Conservation (phyloP, 2,329 filamentous ascomycete species). For the Huntiella moniliformis region DNA sequence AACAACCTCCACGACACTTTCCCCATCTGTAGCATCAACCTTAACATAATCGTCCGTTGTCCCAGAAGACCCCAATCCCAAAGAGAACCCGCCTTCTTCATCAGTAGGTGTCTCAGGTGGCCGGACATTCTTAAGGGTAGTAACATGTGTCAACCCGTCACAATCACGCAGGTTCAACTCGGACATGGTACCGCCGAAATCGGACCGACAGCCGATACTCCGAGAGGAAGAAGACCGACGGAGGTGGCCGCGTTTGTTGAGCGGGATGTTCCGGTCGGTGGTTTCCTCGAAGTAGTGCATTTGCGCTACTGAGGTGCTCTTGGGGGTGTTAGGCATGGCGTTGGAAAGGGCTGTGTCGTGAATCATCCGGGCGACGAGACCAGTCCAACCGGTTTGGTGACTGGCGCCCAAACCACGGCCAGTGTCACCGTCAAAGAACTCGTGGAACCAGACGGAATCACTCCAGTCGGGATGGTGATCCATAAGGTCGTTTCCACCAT, state of each 20-base stretch:
- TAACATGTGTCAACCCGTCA: background rate
- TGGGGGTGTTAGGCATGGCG: conserved; percentile 79
- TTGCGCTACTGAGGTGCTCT: conserved; percentile 66
- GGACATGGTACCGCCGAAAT: conserved; percentile 31
- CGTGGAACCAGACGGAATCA: conserved; percentile 85
- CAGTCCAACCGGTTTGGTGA: conserved; percentile 95
- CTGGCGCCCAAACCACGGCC: conserved; percentile 79
- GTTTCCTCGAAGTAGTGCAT: conserved; percentile 92
- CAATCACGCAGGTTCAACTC: background rate
- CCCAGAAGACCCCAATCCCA: background rate
- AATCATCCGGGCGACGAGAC: conserved; percentile 87
- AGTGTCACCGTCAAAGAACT: conserved; percentile 89
- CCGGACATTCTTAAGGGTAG: conserved; percentile 1
- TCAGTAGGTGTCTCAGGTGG: background rate
- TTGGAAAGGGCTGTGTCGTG: conserved; percentile 90
- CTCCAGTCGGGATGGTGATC: conserved; percentile 90
- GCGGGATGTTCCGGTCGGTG: conserved; percentile 31
- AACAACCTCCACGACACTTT: background rate
- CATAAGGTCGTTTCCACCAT: conserved; percentile 64
- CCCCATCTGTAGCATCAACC: background rate
- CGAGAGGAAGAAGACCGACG: conserved; percentile 66
- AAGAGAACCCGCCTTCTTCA: background rate
- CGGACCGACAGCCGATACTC: conserved; percentile 68
- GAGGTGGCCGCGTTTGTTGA: conserved; percentile 20
- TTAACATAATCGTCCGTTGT: background rate